Conservation (phyloP, 495 filamentous ascomycete genomes). For the Hypoxylon fuscum region DNA sequence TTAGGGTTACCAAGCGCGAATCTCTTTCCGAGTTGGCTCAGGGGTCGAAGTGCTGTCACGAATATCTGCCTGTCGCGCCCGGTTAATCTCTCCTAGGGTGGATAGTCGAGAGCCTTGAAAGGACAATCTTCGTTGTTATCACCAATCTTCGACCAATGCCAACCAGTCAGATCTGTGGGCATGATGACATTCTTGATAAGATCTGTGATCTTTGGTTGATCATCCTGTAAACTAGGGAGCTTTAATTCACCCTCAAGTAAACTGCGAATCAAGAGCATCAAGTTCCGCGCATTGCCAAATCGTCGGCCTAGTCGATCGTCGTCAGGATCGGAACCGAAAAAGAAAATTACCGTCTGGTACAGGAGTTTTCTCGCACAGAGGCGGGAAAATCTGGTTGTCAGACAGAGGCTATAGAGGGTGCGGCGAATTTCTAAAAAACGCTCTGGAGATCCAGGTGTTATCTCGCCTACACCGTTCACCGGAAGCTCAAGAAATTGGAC, state of each 20-base stretch:
- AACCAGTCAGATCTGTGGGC: background rate
- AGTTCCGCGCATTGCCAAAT: too few relatives aligned
- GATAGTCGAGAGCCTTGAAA: slow-evolving; percentile 1
- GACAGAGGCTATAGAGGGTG: slow-evolving; percentile 18
- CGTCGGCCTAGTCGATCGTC: too few relatives aligned
- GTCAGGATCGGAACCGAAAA: too few relatives aligned
- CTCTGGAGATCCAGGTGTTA: background rate
- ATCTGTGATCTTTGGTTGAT: background rate
- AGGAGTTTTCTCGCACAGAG: slow-evolving; percentile 8
- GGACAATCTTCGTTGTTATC: background rate
- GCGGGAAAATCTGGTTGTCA: background rate
- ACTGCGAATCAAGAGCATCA: slow-evolving; percentile 21
- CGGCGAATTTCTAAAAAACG: slow-evolving; percentile 3
- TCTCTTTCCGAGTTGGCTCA: too few relatives aligned
- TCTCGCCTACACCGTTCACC: background rate
- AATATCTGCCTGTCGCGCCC: slow-evolving; percentile 2
- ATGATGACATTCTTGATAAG: slow-evolving; percentile 24
- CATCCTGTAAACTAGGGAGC: too few relatives aligned
- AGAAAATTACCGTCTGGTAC: slow-evolving; percentile 23
- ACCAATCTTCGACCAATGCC: background rate
- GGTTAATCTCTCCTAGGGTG: slow-evolving; percentile 5
- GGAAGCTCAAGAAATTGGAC: slow-evolving; percentile 12
- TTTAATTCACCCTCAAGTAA: too few relatives aligned
- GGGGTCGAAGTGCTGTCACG: background rate
- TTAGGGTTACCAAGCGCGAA: too few relatives aligned